Conservation (phyloP, 2,329 filamentous ascomycete species). For the Cytospora chrysosperma region DNA sequence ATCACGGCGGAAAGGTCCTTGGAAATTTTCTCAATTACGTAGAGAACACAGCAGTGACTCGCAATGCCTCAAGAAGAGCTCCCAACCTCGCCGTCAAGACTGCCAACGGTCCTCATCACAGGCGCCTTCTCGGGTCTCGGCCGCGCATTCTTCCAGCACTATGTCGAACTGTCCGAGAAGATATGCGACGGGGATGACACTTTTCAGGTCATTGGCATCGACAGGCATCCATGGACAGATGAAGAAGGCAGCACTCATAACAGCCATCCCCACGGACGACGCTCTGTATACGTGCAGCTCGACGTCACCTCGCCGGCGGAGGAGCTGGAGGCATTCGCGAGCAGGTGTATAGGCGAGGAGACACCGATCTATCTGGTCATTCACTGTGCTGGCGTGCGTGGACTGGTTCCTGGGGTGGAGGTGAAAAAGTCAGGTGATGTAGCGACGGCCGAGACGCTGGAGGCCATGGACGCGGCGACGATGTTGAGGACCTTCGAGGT, state of each 20-base stretch:
- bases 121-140: slow-evolving; percentile 23
- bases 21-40: too few relatives aligned
- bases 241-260: background rate
- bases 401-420: slow-evolving; percentile 12
- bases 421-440: slow-evolving; percentile 6
- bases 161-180: background rate
- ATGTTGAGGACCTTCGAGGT: slow-evolving; percentile 19
- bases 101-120: slow-evolving; percentile 9
- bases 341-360: background rate
- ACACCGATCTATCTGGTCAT: slow-evolving; percentile 15
- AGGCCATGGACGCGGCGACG: slow-evolving; percentile 16
- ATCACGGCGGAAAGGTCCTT: too few relatives aligned
- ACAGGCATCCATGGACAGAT: slow-evolving; percentile 9
- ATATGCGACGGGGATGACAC: too few relatives aligned
- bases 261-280: background rate
- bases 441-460: slow-evolving; percentile 18
- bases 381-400: slow-evolving; percentile 22
- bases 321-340: background rate
- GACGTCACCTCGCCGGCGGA: slow-evolving; percentile 13
- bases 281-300: slow-evolving; percentile 3
- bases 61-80: background rate
- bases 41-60: background rate
- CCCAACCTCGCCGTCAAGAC: background rate
- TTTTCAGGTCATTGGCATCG: slow-evolving; percentile 13
- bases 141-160: slow-evolving; percentile 22